These are phyloP conservation scores for Schwanniomyces etchellsii DNA, from an alignment of 1,139 yeast species.

Conservation along the genomic window DNA sequence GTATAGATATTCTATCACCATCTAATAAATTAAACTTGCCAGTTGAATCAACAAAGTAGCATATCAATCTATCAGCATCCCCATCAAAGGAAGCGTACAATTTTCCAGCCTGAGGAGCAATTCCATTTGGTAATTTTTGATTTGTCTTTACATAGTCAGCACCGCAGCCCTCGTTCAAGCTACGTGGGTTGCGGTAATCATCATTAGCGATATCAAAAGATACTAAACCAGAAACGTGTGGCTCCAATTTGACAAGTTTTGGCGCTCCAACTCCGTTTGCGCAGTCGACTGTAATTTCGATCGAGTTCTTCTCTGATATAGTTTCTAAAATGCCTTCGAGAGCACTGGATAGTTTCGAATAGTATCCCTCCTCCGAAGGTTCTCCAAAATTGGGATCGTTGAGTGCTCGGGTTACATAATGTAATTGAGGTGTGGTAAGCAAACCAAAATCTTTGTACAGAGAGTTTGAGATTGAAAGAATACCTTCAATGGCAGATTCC, in stretches of 20 bases:
- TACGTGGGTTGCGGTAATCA: conserved; percentile 46
- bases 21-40: conserved; percentile 66
- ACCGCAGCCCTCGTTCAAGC: conserved; percentile 78
- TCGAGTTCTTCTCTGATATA: conserved; percentile 20
- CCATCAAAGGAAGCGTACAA: conserved; percentile 90
- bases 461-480: conserved; percentile 43
- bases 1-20: conserved; percentile 90
- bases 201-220: conserved; percentile 53
- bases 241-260: conserved; percentile 47
- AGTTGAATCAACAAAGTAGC: conserved; percentile 55
- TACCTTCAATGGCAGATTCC: conserved; percentile 62
- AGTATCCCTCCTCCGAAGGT: conserved; percentile 67
- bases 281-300: conserved; percentile 65
- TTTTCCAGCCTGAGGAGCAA: conserved; percentile 33
- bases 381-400: conserved; percentile 63
- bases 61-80: conserved; percentile 93
- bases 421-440: conserved; percentile 92
- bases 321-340: conserved; percentile 26
- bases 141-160: conserved; percentile 93
- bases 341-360: conserved; percentile 48
- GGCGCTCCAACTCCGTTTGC: conserved; percentile 98
- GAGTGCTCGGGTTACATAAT: conserved; percentile 70
- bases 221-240: conserved; percentile 37
- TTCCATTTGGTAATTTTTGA: conserved; percentile 68
- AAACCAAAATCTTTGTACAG: conserved; percentile 55